Evolutionary conservation across 345 rosid genomes (phyloP), one percentile per base, ranked within the genome.

Genomic region (Durio zibethinus): DNA sequence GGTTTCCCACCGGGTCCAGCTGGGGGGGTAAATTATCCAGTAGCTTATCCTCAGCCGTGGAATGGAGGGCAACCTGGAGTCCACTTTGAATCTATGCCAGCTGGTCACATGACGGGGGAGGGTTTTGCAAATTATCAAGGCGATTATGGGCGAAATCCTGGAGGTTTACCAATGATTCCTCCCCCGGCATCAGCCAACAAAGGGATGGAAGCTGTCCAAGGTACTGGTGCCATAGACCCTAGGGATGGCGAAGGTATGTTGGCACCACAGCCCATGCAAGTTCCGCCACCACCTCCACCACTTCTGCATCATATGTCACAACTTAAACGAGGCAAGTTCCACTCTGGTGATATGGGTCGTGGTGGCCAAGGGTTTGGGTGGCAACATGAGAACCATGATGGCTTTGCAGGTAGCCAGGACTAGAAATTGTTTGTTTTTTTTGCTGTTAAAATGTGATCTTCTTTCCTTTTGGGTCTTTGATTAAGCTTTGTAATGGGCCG

Each of bases 311-410:
- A 85, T 25, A 35, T 80, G 65, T 84, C 86, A 27, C 92, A 84
- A 80, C 78, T 67, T 78, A 83, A 86, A 45, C 87, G 89, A 21
- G 91, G 91, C 25, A 86, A 88, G 66, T 90, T 86, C 75, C 88
- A 85, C 75, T 69, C 84, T 0, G 82, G 69, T 38, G 33, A 52
- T 23, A 77, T 84, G 83, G 84, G 88, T 69, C 86, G 85, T 82
- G 97, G 91, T 5, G 83, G 88, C 40, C 96, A 83, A 65, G 86
- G 83, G 74, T 91, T 80, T 42, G 92, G 94, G 43, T 94, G 97
- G 97, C 90, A 85, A 64, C 93, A 90, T 64, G 96, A 92, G 82
- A 90, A 85, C 61, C 94, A 83, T 40, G 97, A 91, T 76, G 85
- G 92, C 21, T 88, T 82, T 56, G 94, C 90, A 62, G 82, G 77